These are phyloP conservation scores for Leonotis leonurus DNA, from an alignment of 257 asterid species.

Conservation along the genomic window DNA sequence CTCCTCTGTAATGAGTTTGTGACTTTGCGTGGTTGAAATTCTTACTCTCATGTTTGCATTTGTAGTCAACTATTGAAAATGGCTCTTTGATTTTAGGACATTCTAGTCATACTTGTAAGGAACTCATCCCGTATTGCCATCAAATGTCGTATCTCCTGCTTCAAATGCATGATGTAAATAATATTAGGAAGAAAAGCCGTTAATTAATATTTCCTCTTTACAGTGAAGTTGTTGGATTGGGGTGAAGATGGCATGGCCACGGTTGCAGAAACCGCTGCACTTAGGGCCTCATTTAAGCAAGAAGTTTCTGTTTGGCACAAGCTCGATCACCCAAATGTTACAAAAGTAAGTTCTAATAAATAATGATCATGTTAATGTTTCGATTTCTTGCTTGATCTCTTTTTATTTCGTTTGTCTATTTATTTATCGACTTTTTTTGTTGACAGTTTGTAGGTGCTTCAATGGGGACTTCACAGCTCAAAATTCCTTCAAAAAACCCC, in stretches of 20 bases:
- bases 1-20: not conserved
- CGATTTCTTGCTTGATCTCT: no score
- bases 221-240: constrained; percentile 88
- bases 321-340: constrained; percentile 77
- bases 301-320: constrained; percentile 88
- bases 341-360: no score
- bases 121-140: not conserved
- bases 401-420: no score
- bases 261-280: constrained; percentile 65
- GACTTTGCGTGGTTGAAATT: not conserved
- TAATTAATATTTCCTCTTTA: not conserved
- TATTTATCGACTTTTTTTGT: not conserved
- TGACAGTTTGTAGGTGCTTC: constrained; percentile 86
- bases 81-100: not conserved
- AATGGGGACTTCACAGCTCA: constrained; percentile 88
- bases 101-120: not conserved
- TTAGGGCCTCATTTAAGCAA: constrained; percentile 68
- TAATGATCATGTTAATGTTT: no score
- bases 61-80: not conserved
- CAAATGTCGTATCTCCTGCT: not conserved
- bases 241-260: constrained; percentile 85
- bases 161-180: not conserved
- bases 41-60: not conserved
- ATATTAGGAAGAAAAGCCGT: not conserved
- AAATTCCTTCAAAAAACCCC: constrained; percentile 81